Conservation (phyloP, 768 basidiomycete species). For the Nidularia pulvinata region DNA sequence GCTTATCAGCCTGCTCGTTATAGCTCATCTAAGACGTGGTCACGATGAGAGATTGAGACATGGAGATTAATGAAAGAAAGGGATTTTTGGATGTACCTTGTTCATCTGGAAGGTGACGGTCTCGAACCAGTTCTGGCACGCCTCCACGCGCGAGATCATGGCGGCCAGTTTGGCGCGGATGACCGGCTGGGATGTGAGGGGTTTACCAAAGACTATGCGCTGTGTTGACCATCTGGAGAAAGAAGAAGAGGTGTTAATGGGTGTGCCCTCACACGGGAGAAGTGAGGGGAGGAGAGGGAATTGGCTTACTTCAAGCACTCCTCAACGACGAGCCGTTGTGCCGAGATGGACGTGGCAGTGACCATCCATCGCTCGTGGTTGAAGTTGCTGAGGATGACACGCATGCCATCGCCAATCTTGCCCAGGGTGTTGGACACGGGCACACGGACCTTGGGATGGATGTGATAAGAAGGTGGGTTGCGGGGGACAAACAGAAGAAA, state of each 20-base stretch:
- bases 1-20: conserved; percentile 76
- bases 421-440: conserved; percentile 90
- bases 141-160: conserved; percentile 92
- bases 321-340: conserved; percentile 83
- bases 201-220: conserved; percentile 90
- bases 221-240: conserved; percentile 79
- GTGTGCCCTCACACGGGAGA: neutral
- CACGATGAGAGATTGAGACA: conserved; percentile 1
- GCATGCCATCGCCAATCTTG: conserved; percentile 79
- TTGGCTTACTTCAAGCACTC: conserved; percentile 79
- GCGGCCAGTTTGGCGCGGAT: conserved; percentile 84
- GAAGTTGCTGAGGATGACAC: conserved; percentile 83
- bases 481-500: too few relatives aligned
- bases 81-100: too few relatives aligned
- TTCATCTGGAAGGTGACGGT: conserved; percentile 92
- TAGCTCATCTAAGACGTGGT: conserved; percentile 71
- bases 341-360: conserved; percentile 62
- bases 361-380: conserved; percentile 95
- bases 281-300: neutral
- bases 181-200: conserved; percentile 79
- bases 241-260: conserved; percentile 1
- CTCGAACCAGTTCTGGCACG: conserved; percentile 88
- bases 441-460: conserved; percentile 69
- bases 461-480: too few relatives aligned
- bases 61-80: conserved; percentile 9